Conservation (phyloP, 176 grass and related monocot genomes). For the Aegilops tauschii region DNA sequence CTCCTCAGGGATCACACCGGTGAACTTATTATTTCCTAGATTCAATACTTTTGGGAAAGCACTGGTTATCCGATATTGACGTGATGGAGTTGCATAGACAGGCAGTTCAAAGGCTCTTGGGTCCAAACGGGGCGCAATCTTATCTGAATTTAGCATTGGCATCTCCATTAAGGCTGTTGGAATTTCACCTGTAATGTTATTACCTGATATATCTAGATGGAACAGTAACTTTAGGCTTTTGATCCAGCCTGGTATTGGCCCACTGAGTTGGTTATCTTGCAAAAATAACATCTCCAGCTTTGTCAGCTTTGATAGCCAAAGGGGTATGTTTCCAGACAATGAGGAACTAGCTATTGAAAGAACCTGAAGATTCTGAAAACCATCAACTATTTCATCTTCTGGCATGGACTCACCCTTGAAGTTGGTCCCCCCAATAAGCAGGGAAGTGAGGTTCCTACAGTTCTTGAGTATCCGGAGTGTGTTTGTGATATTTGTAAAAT, state of each 20-base stretch:
- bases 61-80: slow-evolving; percentile 13
- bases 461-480: slow-evolving; percentile 31
- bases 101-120: slow-evolving; percentile 38
- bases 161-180: slow-evolving; percentile 32
- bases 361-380: slow-evolving; percentile 55
- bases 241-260: slow-evolving; percentile 44
- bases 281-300: slow-evolving; percentile 44
- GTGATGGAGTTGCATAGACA: slow-evolving; percentile 16
- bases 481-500: slow-evolving; percentile 43
- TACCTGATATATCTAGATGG: slow-evolving; percentile 43
- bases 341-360: slow-evolving; percentile 24
- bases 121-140: background rate
- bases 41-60: slow-evolving; percentile 33
- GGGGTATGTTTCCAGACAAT: slow-evolving; percentile 49
- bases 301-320: slow-evolving; percentile 45
- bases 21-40: slow-evolving; percentile 30
- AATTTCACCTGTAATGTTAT: slow-evolving; percentile 41
- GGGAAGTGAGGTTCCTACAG: slow-evolving; percentile 28
- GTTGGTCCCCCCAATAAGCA: slow-evolving; percentile 26
- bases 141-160: slow-evolving; percentile 27
- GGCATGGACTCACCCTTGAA: slow-evolving; percentile 38
- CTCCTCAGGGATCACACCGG: slow-evolving; percentile 30
- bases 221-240: slow-evolving; percentile 36
- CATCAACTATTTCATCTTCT: slow-evolving; percentile 18
- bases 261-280: slow-evolving; percentile 25